These are phyloP conservation scores for Dictyostelium firmibasis DNA, from an alignment of 78 protist species.

Conservation along the genomic window DNA sequence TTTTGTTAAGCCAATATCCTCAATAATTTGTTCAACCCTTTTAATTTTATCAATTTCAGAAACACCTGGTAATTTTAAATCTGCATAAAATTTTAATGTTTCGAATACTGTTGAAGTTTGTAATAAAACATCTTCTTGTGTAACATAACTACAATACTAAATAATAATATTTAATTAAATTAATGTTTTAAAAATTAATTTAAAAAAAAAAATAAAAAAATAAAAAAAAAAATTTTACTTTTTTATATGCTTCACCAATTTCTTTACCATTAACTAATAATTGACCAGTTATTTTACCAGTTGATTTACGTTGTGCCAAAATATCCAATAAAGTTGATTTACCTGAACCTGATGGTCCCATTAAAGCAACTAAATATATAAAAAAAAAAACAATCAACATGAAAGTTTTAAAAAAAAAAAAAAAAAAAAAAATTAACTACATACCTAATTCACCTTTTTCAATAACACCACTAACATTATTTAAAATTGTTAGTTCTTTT, in stretches of 20 bases:
- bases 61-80: conserved; percentile 20
- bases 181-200: background rate
- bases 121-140: conserved; percentile 57
- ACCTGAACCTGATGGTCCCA: conserved; percentile 88
- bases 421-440: background rate
- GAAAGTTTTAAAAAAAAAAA: no score
- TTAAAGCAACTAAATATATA: conserved; percentile 19
- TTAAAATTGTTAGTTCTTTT: conserved; percentile 1
- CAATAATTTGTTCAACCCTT: conserved; percentile 35
- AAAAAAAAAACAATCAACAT: no score
- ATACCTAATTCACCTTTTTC: conserved; percentile 1
- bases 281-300: conserved; percentile 36
- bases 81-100: conserved; percentile 66
- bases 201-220: background rate
- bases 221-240: background rate
- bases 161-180: background rate
- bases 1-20: conserved; percentile 59
- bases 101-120: conserved; percentile 59
- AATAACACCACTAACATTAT: conserved; percentile 27
- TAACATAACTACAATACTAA: conserved; percentile 40
- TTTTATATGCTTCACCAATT: conserved; percentile 22
- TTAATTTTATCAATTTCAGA: conserved; percentile 15
- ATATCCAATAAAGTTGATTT: conserved; percentile 84
- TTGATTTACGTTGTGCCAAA: conserved; percentile 65
- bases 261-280: conserved; percentile 39